Base-by-base conservation (phyloP, 352 stramenopile species). In the Phytophthora constricta region DNA sequence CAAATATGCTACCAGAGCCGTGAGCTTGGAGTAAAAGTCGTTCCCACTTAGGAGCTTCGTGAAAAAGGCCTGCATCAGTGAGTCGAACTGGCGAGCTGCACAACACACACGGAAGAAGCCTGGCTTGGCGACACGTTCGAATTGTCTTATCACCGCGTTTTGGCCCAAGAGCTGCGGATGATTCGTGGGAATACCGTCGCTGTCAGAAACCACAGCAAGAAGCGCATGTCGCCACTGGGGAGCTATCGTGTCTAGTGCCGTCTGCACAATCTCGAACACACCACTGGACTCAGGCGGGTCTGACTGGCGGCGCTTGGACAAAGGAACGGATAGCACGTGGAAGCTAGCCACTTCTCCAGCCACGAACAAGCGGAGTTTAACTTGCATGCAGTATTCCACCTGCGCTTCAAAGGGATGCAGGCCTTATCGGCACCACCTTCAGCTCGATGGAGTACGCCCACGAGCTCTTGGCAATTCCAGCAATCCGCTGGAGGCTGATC, bases 361-460 rank as follows among this genome's bases (percentile, higher is more conserved):
- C 31, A 67, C 64, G 50, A 77, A 74, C 49, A 65, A 51, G 31
- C 69, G 37, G 20, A 77, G 54, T 46, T 74, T 64, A 20, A 77
- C 5, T 17, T 77, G 64, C 33, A 77, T 22, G n/a, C 69, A 77
- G 19, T 71, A 74, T 20, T 74, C 59, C 28, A 65, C 58, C 34
- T 73, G 68, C 8, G 58, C 48, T 25, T 67, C 53, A 39, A 67
- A 71, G 70, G 14, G 56, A 67, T 1, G 43, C 58, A 13, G 58
- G 54, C 0, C 58, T 52, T 8, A 70, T 70, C 0, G 68, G 68
- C 2, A 43, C 53, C 10, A 76, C 41, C 20, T 70, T 54, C n/a
- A 76, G 52, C 10, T 52, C 57, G 11, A 76, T 69, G 5, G 68
- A 65, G 23, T 59, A 73, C 0, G 34, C 16, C 1, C 63, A 59